Evolutionary conservation across 225 moss, liverwort and hornwort species (phyloP).

Genomic region (Thuidium tamariscinum): DNA sequence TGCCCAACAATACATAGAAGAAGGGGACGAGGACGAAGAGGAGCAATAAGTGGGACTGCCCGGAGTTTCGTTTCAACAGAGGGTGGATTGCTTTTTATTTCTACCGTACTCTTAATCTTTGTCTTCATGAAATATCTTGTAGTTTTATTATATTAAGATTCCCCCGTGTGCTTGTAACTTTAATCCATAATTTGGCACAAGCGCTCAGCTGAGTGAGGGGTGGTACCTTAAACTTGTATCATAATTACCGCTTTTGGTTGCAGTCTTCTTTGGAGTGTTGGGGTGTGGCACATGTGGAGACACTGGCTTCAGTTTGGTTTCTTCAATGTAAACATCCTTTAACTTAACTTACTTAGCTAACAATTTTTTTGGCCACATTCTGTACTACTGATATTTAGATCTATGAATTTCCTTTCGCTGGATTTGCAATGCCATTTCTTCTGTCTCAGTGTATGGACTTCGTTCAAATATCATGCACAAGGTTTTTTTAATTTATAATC

Average conservation of each 20-base stretch:
- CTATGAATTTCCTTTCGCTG: not conserved
- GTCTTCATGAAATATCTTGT: not conserved
- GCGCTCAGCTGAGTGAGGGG: not conserved
- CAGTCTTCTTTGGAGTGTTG: not conserved
- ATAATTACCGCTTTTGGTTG: not conserved
- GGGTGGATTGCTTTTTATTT: not conserved
- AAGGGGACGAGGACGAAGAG: constrained; percentile 5
- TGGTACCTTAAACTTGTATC: not conserved
- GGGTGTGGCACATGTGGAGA: not conserved
- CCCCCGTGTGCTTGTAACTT: not conserved
- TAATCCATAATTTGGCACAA: not conserved
- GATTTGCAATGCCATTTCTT: not conserved
- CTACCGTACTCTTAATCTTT: not conserved
- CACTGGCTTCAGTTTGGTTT: not conserved
- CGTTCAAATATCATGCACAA: not conserved
- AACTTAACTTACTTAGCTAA: too few species aligned
- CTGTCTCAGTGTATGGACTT: not conserved
- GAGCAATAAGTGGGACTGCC: not conserved
- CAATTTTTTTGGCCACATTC: not conserved
- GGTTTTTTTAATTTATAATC: not conserved
- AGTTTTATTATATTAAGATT: not conserved
- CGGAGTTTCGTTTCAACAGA: not conserved
- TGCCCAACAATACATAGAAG: not conserved
- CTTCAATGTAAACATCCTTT: not conserved
- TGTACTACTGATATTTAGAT: not conserved